Evolutionary conservation across 2,329 filamentous ascomycete species (phyloP).

Genomic region (Aspergillus quadrilineatus): DNA sequence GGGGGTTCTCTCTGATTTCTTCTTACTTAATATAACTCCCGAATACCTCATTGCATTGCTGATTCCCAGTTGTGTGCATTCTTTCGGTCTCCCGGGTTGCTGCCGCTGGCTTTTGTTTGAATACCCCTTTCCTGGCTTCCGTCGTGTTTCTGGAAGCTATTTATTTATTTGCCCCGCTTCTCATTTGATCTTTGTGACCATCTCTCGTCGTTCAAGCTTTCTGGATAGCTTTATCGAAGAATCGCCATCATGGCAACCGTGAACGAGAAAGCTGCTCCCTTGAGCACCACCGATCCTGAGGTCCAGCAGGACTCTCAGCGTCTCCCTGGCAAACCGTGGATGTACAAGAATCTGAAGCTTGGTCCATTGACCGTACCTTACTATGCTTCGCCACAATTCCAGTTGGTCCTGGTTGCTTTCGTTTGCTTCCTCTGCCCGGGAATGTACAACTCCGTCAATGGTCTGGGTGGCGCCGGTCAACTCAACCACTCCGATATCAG

Average conservation of each 20-base stretch:
- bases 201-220: background rate
- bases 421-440: conserved; percentile 72
- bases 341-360: conserved; percentile 63
- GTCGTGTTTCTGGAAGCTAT: conserved; percentile 9
- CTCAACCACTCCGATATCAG: conserved; percentile 58
- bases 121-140: conserved; percentile 3
- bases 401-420: conserved; percentile 69
- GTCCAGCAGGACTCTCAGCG: conserved; percentile 16
- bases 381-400: conserved; percentile 72
- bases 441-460: conserved; percentile 69
- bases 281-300: conserved; percentile 25
- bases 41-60: conserved; percentile 6
- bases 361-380: conserved; percentile 57
- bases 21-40: background rate
- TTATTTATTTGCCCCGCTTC: conserved; percentile 4
- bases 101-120: background rate
- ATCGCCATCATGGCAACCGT: conserved; percentile 16
- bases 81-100: conserved; percentile 5
- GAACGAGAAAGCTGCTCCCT: conserved; percentile 20
- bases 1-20: background rate
- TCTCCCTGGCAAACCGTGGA: conserved; percentile 55
- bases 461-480: conserved; percentile 65
- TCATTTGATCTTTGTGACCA: background rate
- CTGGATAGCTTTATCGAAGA: background rate
- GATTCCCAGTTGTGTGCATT: conserved; percentile 2